Percentiles rank a stretch among this genome's conserved stretches.
These are phyloP conservation scores for Penicillium sp. DNA, from an alignment of 2,329 filamentous ascomycete genomes.

Conservation along the genomic window DNA sequence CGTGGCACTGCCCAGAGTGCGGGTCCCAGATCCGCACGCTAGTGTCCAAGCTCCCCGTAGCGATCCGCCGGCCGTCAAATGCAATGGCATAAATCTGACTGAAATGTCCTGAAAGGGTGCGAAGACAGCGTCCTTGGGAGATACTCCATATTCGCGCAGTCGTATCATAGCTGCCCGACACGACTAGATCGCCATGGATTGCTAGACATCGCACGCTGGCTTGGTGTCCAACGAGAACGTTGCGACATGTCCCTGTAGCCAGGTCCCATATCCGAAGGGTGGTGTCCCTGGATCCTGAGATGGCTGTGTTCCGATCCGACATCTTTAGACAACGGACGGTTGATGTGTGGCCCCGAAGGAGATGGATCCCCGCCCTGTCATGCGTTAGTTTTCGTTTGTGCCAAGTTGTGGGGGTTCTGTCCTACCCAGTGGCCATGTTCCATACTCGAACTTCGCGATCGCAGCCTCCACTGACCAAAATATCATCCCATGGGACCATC, in stretches of 20 bases:
- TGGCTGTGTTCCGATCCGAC: conserved; percentile 89
- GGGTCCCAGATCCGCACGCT: conserved; percentile 98
- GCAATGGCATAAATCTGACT: conserved; percentile 99
- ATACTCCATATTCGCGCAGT: conserved; percentile 98
- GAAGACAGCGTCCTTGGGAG: conserved; percentile 85
- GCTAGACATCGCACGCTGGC: conserved; percentile 93
- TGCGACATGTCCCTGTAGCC: conserved; percentile 78
- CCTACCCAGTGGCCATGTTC: conserved; percentile 88
- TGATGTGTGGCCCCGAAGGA: conserved; percentile 89
- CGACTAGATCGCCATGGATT: conserved; percentile 92
- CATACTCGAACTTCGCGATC: conserved; percentile 96
- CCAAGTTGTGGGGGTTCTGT: conserved; percentile 13
- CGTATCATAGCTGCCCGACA: conserved; percentile 98
- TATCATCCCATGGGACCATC: conserved; percentile 97
- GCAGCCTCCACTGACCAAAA: conserved; percentile 91
- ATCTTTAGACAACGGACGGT: conserved; percentile 97
- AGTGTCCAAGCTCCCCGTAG: conserved; percentile 93
- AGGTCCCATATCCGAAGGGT: conserved; percentile 96
- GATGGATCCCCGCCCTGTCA: conserved; percentile 68
- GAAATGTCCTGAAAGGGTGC: conserved; percentile 89
- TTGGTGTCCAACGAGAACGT: conserved; percentile 90
- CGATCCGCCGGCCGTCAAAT: conserved; percentile 89
- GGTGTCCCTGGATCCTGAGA: conserved; percentile 93
- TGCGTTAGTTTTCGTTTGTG: conserved; percentile 1
- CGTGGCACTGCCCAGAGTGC: conserved; percentile 78